phyloP scores from a whole-genome alignment of 2,329 filamentous ascomycete genomes.

The Cercospora sesami region DNA sequence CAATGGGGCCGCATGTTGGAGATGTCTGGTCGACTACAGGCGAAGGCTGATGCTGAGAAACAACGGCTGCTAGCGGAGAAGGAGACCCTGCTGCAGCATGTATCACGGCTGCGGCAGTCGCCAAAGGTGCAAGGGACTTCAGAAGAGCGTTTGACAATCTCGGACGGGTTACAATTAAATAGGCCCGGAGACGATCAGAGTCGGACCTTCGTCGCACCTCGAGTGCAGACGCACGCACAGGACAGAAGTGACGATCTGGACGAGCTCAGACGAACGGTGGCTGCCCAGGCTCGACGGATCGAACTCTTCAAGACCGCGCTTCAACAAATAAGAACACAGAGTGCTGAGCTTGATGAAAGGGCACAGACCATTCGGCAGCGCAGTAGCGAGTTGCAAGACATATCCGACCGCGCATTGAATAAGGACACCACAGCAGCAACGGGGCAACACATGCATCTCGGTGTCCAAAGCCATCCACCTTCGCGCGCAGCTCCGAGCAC shows the following conservation, averaged over 20 bases:
- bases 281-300: neutral
- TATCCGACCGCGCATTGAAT: neutral
- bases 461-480: neutral
- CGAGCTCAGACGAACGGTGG: conserved; percentile 7
- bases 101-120: conserved; percentile 4
- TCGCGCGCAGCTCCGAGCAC: neutral
- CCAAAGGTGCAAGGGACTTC: neutral
- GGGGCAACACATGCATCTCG: neutral
- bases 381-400: neutral
- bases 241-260: neutral
- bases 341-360: neutral
- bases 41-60: conserved; percentile 46
- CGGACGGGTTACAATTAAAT: neutral
- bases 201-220: neutral
- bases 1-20: conserved; percentile 56
- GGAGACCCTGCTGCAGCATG: conserved; percentile 32
- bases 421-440: neutral
- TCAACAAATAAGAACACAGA: neutral
- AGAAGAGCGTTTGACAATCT: neutral
- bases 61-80: conserved; percentile 46
- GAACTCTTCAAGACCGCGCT: neutral
- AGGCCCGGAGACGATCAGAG: neutral
- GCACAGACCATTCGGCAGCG: neutral
- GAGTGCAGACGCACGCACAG: neutral
- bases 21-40: conserved; percentile 50